Evolutionary conservation across 2,329 filamentous ascomycete species (phyloP), one percentile per base, ranked within the genome.

Genomic region (Colletotrichum scovillei): DNA sequence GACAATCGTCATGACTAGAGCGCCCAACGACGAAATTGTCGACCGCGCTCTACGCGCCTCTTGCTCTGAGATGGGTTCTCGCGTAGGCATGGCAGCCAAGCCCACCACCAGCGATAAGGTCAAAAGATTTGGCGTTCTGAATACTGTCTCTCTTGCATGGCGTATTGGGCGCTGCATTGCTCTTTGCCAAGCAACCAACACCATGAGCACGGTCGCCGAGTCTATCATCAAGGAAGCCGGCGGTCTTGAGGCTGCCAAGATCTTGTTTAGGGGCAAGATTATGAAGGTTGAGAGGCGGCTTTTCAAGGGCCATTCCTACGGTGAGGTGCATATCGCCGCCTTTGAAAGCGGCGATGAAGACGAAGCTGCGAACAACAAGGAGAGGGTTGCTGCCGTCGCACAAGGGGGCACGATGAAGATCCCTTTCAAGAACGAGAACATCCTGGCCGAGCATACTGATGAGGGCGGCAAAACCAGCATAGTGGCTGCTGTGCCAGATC

Each of bases 221-320:
- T 84, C 84, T 3, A 91, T 92, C 72, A 85, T 92, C 19, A 83
- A 87, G 0, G 89, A 91, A 78, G 88, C 88, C 35, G 90, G 90
- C 5, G 90, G 90, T 0, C 76, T 82, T 0, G 82, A 82, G 5
- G 85, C 86, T 0, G 90, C 88, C 1, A 88, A 84, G 73, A 85
- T 92, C 9, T 76, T 92, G n/a, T 92, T 89, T 82, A 86, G 88
- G 70, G 91, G 91, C 32, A 92, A 92, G 81, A 91, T 92, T 75
- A 80, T 86, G 19, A 82, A 82, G 9, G 87, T 89, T 0, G 87
- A 89, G 76, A 80, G 87, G 49, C 79, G 83, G 12, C 77, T 89
- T 19, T 84, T 83, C 76, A 86, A 86, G 77, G 87, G 88, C 5
- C 85, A 88, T 75, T 83, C 85, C 2, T 86, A 88, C 72, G 87